These are phyloP conservation scores for Phytophthora multivora DNA, from an alignment of 352 stramenopile species.

Conservation along the genomic window DNA sequence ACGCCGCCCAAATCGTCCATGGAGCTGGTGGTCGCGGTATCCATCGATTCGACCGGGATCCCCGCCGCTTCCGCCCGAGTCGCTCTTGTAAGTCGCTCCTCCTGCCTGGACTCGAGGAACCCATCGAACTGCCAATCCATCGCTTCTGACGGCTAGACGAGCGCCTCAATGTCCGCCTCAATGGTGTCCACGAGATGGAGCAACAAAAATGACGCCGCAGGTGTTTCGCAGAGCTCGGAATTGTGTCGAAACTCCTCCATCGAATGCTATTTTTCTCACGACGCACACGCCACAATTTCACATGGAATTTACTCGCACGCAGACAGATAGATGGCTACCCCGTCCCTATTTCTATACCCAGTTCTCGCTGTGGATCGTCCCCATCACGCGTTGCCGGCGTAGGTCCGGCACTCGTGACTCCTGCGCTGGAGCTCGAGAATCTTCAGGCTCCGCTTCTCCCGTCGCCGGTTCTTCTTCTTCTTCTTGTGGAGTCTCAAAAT, in stretches of 20 bases:
- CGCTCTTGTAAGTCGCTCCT: conserved; percentile 21
- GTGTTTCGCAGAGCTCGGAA: conserved; percentile 18
- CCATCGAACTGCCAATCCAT: conserved; percentile 50
- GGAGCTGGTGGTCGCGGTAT: conserved; percentile 22
- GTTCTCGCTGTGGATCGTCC: conserved; percentile 30
- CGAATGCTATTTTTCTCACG: conserved; percentile 25
- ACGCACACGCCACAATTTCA: conserved; percentile 6
- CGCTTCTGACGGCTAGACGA: conserved; percentile 5
- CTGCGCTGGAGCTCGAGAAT: background rate
- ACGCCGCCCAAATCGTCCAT: conserved; percentile 21
- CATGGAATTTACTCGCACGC: conserved; percentile 11
- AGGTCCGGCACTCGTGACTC: conserved; percentile 4
- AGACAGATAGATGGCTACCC: conserved; percentile 1
- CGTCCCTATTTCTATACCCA: conserved; percentile 26
- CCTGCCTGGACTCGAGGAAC: conserved; percentile 23
- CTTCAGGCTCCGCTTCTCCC: conserved; percentile 2
- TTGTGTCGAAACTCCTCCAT: conserved; percentile 17
- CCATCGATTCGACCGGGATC: conserved; percentile 24
- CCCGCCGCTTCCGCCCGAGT: conserved; percentile 14
- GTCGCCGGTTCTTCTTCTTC: conserved; percentile 24
- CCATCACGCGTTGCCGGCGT: conserved; percentile 15
- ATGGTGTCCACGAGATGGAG: conserved; percentile 2
- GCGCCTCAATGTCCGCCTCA: conserved; percentile 5
- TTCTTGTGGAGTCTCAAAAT: conserved; percentile 44
- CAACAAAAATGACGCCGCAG: conserved; percentile 9